These are phyloP conservation scores for Myriosclerotinia duriaeana DNA, from an alignment of 2,329 filamentous ascomycete species.

Conservation along the genomic window DNA sequence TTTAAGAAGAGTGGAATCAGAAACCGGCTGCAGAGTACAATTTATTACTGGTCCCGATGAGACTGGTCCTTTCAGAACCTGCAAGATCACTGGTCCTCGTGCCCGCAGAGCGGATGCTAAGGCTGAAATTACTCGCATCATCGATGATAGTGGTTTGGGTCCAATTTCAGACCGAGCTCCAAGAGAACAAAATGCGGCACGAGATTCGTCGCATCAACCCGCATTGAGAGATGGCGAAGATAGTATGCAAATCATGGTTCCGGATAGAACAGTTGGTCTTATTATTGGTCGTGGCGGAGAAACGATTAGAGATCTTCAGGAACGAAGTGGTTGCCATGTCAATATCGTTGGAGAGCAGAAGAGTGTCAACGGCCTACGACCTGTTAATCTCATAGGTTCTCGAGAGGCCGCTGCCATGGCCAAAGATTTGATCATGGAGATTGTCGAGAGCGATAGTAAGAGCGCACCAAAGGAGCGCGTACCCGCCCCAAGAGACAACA, in stretches of 20 bases:
- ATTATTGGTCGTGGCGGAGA: conserved; percentile 94
- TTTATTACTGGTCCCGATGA: conserved; percentile 76
- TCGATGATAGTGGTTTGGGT: conserved; percentile 74
- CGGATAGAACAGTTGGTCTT: conserved; percentile 85
- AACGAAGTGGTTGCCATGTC: conserved; percentile 89
- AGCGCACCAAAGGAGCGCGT: conserved; percentile 41
- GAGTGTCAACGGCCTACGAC: conserved; percentile 84
- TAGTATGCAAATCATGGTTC: conserved; percentile 90
- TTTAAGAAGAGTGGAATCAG: conserved; percentile 76
- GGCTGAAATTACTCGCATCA: conserved; percentile 80
- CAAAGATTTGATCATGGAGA: conserved; percentile 87
- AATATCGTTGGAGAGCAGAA: conserved; percentile 94
- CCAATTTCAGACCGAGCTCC: conserved; percentile 44
- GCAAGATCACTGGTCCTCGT: conserved; percentile 77
- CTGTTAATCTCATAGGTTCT: conserved; percentile 85
- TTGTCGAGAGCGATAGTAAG: conserved; percentile 86
- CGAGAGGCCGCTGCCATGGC: conserved; percentile 71
- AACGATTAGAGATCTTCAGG: conserved; percentile 88
- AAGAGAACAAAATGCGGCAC: conserved; percentile 36
- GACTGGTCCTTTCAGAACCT: conserved; percentile 72
- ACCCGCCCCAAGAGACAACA: conserved; percentile 47
- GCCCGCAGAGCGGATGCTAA: conserved; percentile 75
- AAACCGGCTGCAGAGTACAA: conserved; percentile 81
- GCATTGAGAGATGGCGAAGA: conserved; percentile 76
- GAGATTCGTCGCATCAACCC: conserved; percentile 43